These are phyloP conservation scores for Penicillium fimorum DNA, from an alignment of 495 filamentous ascomycete genomes.

Conservation along the genomic window DNA sequence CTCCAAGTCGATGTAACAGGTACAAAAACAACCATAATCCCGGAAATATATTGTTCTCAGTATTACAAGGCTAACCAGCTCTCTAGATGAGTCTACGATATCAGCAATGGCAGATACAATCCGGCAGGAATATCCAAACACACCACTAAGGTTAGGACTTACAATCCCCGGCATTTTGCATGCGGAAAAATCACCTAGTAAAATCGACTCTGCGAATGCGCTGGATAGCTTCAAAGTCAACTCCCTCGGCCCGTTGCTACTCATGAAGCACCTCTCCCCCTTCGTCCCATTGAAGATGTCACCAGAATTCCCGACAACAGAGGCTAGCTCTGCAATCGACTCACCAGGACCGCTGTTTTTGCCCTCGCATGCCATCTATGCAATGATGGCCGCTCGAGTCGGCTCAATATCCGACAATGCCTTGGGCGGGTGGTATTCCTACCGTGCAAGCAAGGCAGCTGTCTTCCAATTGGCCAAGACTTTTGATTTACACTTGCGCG, in stretches of 20 bases:
- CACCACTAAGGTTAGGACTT: slow-evolving; percentile 67
- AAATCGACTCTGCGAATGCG: slow-evolving; percentile 56
- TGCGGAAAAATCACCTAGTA: slow-evolving; percentile 68
- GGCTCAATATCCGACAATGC: slow-evolving; percentile 70
- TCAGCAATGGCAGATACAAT: slow-evolving; percentile 36
- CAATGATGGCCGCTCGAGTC: slow-evolving; percentile 72
- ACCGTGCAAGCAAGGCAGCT: slow-evolving; percentile 70
- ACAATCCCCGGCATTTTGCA: slow-evolving; percentile 69
- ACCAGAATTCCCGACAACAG: slow-evolving; percentile 17
- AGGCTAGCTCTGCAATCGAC: not conserved
- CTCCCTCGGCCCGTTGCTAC: slow-evolving; percentile 66
- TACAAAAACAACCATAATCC: slow-evolving; percentile 24
- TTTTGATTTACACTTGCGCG: slow-evolving; percentile 66
- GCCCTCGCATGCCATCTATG: slow-evolving; percentile 57
- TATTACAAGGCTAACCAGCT: slow-evolving; percentile 9
- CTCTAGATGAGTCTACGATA: slow-evolving; percentile 43
- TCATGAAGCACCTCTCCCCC: slow-evolving; percentile 69
- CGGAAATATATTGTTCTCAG: not conserved
- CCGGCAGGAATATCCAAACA: slow-evolving; percentile 46
- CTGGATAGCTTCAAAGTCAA: slow-evolving; percentile 67
- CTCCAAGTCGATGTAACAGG: slow-evolving; percentile 60
- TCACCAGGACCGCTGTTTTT: slow-evolving; percentile 17
- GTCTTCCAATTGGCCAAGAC: slow-evolving; percentile 69
- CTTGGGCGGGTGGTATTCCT: slow-evolving; percentile 72
- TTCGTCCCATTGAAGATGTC: slow-evolving; percentile 60